Conservation (phyloP, 805 yeast species). For the Ogataea thermomethanolica region DNA sequence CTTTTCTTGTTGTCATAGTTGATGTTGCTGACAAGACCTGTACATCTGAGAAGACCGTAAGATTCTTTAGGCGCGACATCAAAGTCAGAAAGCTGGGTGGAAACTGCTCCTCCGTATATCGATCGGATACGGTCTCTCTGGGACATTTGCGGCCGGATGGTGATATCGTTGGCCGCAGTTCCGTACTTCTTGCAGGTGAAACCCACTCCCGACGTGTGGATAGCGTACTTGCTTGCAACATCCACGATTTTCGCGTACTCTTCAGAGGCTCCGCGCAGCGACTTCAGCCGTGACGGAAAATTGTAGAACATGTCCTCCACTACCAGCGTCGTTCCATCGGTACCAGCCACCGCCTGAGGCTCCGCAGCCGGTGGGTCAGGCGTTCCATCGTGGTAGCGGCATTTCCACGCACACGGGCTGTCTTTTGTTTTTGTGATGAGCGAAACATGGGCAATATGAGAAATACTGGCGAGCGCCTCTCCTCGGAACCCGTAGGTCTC, state of each 20-base stretch:
- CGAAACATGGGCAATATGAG: conserved; percentile 79
- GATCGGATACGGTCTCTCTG: conserved; percentile 67
- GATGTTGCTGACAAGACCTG: conserved; percentile 67
- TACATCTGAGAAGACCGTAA: conserved; percentile 49
- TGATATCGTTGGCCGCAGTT: conserved; percentile 64
- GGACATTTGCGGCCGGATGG: conserved; percentile 48
- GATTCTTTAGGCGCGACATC: conserved; percentile 31
- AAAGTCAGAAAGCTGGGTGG: conserved; percentile 58
- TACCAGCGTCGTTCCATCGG: conserved; percentile 75
- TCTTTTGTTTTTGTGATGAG: conserved; percentile 69
- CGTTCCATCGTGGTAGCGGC: conserved; percentile 65
- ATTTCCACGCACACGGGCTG: conserved; percentile 66
- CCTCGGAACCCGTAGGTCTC: conserved; percentile 93
- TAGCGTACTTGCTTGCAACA: conserved; percentile 77
- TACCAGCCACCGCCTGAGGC: conserved; percentile 81
- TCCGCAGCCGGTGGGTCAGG: conserved; percentile 42
- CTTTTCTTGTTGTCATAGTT: conserved; percentile 67
- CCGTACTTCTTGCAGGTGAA: conserved; percentile 80
- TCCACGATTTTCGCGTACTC: conserved; percentile 78
- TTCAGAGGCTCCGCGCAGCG: conserved; percentile 63
- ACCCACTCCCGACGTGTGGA: conserved; percentile 67
- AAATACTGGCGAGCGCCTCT: conserved; percentile 92
- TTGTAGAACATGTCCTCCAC: conserved; percentile 92
- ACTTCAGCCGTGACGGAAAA: conserved; percentile 69
- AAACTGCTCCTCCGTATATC: conserved; percentile 67